Evolutionary conservation across 208 protist species (phyloP), one percentile per base, ranked within the genome.

Genomic region (Crithidia thermophila): DNA sequence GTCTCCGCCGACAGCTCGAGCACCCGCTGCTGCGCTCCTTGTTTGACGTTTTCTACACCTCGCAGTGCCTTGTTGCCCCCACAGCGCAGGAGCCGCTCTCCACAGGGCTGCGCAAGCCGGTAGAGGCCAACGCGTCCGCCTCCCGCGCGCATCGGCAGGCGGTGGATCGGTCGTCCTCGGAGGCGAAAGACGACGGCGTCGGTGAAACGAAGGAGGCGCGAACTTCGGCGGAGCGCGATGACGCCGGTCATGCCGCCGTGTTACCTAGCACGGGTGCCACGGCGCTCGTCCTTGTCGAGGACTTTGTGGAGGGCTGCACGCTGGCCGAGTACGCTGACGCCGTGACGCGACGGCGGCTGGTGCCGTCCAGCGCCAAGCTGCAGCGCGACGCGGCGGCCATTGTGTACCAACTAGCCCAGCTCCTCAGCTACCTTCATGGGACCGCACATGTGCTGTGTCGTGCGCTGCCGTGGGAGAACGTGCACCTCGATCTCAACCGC

Each of bases 11-110:
- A 3, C 69, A 64, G 31, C 46, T 65, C 13, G 45, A 65, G 13
- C 69, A 75, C 40, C 61, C 69, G 11, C 53, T 58, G 8, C 53
- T 75, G 55, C 60, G 69, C 21, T 42, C 69, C 5, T 20, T 75
- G 13, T 47, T 68, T 3, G 69, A 75, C 36, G 60, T 65, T 27
- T 75, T 75, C 31, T 75, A 69, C 46, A 69, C 61, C 9, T 34
- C 52, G 21, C 53, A 69, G 33, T 5, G 33, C 0, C 40, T 55
- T 2, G 28, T 18, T 25, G 49, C 50, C 27, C 1, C 5, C n/a
- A 36, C 9, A 28, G 25, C 23, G 30, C 42, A 6, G 16, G 16
- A 27, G 23, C 28, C 14, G 11, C 42, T 43, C 39, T 16, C 10
- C 0, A 23, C 16, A 2, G 47, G 16, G 27, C 31, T 64, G 20